These are phyloP conservation scores for Torulaspora microellipsoides DNA, from an alignment of 805 yeast genomes.

Conservation along the genomic window DNA sequence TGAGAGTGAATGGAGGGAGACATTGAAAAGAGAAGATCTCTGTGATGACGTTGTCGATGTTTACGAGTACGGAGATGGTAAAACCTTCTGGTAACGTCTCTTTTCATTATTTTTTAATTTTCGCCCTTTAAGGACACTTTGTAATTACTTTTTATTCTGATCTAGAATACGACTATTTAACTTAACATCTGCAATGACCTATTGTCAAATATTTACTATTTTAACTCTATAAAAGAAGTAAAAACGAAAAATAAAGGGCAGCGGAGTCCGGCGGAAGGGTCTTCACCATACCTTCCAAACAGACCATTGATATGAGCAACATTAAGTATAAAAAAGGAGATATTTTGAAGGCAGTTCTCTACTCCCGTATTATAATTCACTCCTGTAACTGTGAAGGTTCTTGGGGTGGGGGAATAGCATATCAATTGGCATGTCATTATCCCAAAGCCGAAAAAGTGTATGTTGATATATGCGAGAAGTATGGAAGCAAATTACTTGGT, in stretches of 20 bases:
- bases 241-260: no score
- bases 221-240: no score
- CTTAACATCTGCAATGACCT: no score
- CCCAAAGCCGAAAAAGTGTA: slow-evolving; percentile 56
- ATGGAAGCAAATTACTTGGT: slow-evolving; percentile 43
- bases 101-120: background rate
- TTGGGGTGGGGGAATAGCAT: slow-evolving; percentile 88
- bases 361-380: slow-evolving; percentile 56
- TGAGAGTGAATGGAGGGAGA: slow-evolving; percentile 36
- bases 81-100: slow-evolving; percentile 11
- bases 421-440: slow-evolving; percentile 46
- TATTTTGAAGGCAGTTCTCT: slow-evolving; percentile 8
- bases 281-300: no score
- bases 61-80: slow-evolving; percentile 14
- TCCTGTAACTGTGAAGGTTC: slow-evolving; percentile 74
- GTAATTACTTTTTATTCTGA: background rate
- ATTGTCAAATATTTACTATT: no score
- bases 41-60: slow-evolving; percentile 16
- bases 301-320: slow-evolving; percentile 10
- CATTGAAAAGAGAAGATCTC: slow-evolving; percentile 16
- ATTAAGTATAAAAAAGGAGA: slow-evolving; percentile 21
- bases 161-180: background rate
- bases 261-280: no score
- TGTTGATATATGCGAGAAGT: slow-evolving; percentile 22
- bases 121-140: background rate